Conservation (phyloP, 306 rosid genomes). For the Hippophae tibetana region DNA sequence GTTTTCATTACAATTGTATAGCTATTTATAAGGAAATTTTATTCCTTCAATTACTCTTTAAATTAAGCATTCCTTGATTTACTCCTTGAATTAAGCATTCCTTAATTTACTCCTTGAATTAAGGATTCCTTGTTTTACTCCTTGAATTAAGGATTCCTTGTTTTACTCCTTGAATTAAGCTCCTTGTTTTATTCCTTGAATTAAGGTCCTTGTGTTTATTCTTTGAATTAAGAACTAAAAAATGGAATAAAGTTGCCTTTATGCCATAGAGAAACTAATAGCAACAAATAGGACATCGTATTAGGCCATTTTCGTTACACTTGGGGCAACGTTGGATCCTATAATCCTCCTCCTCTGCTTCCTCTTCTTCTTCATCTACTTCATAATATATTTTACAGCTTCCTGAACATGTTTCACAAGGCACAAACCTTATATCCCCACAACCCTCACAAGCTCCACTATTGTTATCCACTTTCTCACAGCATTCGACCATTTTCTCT, state of each 20-base stretch:
- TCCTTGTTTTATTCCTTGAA: no score
- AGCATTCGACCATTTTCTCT: constrained; percentile 52
- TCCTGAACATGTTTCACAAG: constrained; percentile 83
- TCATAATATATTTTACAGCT: constrained; percentile 86
- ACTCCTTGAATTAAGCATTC: no score
- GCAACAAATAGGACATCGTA: constrained; percentile 71
- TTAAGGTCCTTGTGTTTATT: no score
- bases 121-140: no score
- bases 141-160: no score
- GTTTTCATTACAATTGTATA: no score
- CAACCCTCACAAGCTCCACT: constrained; percentile 61
- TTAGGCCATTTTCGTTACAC: constrained; percentile 89
- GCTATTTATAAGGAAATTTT: no score
- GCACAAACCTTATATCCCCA: constrained; percentile 86
- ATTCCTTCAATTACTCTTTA: no score
- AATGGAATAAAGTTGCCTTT: constrained; percentile 20
- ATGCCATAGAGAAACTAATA: constrained; percentile 23
- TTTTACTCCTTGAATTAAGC: no score
- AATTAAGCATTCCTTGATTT: no score
- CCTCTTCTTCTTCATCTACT: constrained; percentile 17
- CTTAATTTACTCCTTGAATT: no score
- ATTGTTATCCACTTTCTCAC: constrained; percentile 35
- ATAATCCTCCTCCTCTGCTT: constrained; percentile 27
- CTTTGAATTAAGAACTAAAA: no score
- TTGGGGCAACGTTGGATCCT: constrained; percentile 77